A percentile compares a stretch with the other conserved stretches of the same genome.
phyloP scores from a whole-genome alignment of 176 grass and related monocot species.

The Paspalum vaginatum region DNA sequence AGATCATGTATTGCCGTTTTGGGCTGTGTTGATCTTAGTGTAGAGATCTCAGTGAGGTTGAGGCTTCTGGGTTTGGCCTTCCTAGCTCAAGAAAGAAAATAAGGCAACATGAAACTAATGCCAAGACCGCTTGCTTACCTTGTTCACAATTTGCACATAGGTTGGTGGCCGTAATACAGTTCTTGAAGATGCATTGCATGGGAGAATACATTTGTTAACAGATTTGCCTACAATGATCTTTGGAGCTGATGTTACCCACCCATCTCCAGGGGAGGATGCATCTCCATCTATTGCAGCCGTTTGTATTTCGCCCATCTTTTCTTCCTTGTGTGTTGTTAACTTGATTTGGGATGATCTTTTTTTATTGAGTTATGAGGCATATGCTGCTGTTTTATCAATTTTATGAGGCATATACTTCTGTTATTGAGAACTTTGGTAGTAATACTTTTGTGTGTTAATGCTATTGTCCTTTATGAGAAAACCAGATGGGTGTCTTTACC shows the following conservation, averaged over 20 bases:
- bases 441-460: too few species aligned
- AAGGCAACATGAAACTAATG: neutral
- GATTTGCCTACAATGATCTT: conserved; percentile 74
- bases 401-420: too few species aligned
- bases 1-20: neutral
- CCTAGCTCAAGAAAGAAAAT: neutral
- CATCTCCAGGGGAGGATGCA: conserved; percentile 68
- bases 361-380: neutral
- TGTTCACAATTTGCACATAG: conserved; percentile 6
- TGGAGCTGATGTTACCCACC: conserved; percentile 85
- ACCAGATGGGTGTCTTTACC: too few species aligned
- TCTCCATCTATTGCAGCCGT: conserved; percentile 77
- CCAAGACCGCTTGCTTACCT: neutral
- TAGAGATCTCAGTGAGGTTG: neutral
- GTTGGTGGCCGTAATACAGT: conserved; percentile 70
- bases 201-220: conserved; percentile 57
- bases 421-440: neutral
- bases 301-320: neutral
- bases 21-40: neutral
- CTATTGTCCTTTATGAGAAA: too few species aligned
- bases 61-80: neutral
- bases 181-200: conserved; percentile 61
- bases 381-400: neutral
- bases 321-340: neutral
- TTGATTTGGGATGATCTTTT: neutral